A percentile compares a stretch with the other conserved stretches of the same genome.
phyloP scores from a whole-genome alignment of 2,329 filamentous ascomycete genomes.

The Cyclaneusma minus region DNA sequence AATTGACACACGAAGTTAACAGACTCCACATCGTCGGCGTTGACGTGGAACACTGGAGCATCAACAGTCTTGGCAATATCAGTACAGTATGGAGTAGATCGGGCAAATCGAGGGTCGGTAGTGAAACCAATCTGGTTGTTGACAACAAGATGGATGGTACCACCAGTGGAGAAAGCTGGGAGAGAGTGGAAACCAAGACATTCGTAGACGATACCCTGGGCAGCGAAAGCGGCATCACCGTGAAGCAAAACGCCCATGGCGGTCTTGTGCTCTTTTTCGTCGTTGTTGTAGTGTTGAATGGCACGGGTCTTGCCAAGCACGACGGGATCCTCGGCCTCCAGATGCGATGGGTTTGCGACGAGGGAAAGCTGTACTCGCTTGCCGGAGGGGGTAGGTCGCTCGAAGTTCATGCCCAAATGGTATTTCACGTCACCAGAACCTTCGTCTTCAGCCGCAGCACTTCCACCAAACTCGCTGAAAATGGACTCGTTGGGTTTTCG shows the following conservation, averaged over 20 bases:
- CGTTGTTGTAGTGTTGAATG: slow-evolving; percentile 97
- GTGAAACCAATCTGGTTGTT: slow-evolving; percentile 99
- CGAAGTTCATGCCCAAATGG: slow-evolving; percentile 99
- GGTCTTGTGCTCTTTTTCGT: slow-evolving; percentile 74
- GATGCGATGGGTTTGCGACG: slow-evolving; percentile 93
- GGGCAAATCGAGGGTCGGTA: slow-evolving; percentile 90
- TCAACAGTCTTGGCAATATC: slow-evolving; percentile 99
- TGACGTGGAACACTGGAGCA: slow-evolving; percentile 97
- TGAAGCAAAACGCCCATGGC: slow-evolving; percentile 95
- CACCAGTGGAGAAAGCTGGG: slow-evolving; percentile 90
- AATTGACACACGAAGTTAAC: slow-evolving; percentile 97
- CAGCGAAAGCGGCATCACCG: slow-evolving; percentile 93
- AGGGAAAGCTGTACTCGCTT: slow-evolving; percentile 99
- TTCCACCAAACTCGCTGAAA: slow-evolving; percentile 94
- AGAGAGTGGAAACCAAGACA: slow-evolving; percentile 95
- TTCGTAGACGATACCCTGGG: slow-evolving; percentile 94
- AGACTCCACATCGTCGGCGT: slow-evolving; percentile 94
- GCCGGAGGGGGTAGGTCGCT: slow-evolving; percentile 91
- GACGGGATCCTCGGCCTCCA: slow-evolving; percentile 96
- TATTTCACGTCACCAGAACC: slow-evolving; percentile 99
- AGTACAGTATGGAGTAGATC: slow-evolving; percentile 96
- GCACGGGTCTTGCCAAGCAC: slow-evolving; percentile 94
- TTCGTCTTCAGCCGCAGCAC: slow-evolving; percentile 75
- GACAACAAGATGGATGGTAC: slow-evolving; percentile 91
- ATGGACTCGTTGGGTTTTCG: slow-evolving; percentile 99